These are phyloP conservation scores for Botrytis squamosa DNA, from an alignment of 2,329 filamentous ascomycete species.

Conservation along the genomic window DNA sequence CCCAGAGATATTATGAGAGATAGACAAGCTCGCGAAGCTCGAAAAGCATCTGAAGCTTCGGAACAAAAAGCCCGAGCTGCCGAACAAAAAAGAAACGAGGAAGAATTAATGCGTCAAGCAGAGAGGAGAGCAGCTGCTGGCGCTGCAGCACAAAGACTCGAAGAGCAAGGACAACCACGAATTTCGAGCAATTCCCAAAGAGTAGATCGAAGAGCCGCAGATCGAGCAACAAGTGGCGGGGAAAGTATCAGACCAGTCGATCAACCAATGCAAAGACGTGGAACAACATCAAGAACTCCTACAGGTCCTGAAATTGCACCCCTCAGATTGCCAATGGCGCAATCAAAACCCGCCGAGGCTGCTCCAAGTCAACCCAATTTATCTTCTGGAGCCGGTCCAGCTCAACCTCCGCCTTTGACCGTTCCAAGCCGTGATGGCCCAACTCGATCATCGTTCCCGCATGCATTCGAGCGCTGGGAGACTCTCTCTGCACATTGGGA, in stretches of 20 bases:
- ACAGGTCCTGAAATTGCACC: constrained; percentile 33
- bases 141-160: constrained; percentile 44
- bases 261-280: constrained; percentile 34
- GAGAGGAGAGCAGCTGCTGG: constrained; percentile 62
- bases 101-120: constrained; percentile 52
- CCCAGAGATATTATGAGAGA: constrained; percentile 92
- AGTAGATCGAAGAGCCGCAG: constrained; percentile 34
- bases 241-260: constrained; percentile 22
- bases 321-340: constrained; percentile 36
- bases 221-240: constrained; percentile 27
- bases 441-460: constrained; percentile 75
- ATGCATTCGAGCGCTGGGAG: constrained; percentile 98
- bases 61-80: constrained; percentile 50
- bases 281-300: constrained; percentile 32
- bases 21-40: constrained; percentile 72
- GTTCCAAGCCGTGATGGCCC: constrained; percentile 18
- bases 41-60: constrained; percentile 55
- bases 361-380: constrained; percentile 22
- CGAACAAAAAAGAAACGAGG: constrained; percentile 53
- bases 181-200: constrained; percentile 38
- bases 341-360: constrained; percentile 27
- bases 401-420: constrained; percentile 21
- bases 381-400: constrained; percentile 8
- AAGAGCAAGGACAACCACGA: constrained; percentile 32
- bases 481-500: constrained; percentile 97